These are phyloP conservation scores for Clonostachys byssicola DNA, from an alignment of 2,329 filamentous ascomycete species.

Conservation along the genomic window DNA sequence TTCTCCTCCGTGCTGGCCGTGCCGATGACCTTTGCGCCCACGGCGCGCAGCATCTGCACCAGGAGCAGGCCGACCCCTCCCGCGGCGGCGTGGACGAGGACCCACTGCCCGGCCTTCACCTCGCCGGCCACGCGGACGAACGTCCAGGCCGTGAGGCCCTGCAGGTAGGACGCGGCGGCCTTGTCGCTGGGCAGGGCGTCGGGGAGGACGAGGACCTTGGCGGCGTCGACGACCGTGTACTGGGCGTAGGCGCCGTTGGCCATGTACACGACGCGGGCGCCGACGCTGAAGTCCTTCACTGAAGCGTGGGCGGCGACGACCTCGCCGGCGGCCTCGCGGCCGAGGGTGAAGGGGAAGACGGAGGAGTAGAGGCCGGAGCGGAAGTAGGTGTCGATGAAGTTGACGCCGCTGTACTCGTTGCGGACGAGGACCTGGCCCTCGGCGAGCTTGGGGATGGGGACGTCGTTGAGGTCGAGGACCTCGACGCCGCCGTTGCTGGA, in stretches of 20 bases:
- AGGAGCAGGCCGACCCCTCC: constrained; percentile 77
- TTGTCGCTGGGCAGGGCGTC: constrained; percentile 53
- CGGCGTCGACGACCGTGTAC: constrained; percentile 48
- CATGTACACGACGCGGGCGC: constrained; percentile 71
- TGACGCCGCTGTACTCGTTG: constrained; percentile 77
- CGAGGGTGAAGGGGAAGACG: constrained; percentile 71
- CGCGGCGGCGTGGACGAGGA: constrained; percentile 80
- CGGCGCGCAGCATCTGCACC: constrained; percentile 65
- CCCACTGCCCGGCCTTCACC: constrained; percentile 74
- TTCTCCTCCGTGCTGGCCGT: constrained; percentile 75
- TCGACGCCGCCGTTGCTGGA: constrained; percentile 63
- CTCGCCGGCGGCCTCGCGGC: constrained; percentile 73
- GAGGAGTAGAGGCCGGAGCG: constrained; percentile 76
- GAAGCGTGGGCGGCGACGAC: constrained; percentile 58
- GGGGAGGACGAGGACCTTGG: constrained; percentile 59
- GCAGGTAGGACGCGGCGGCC: constrained; percentile 68
- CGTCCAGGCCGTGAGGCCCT: constrained; percentile 79
- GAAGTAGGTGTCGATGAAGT: constrained; percentile 92
- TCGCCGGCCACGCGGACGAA: constrained; percentile 73
- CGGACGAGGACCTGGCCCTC: constrained; percentile 75
- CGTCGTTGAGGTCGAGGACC: constrained; percentile 67
- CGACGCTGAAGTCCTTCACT: constrained; percentile 49
- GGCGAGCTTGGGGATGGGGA: constrained; percentile 62
- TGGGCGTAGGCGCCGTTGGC: constrained; percentile 46
- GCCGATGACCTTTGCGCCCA: constrained; percentile 76